These are phyloP conservation scores for Aspergillus fumigatiaffinis DNA, from an alignment of 2,329 filamentous ascomycete species.

Conservation along the genomic window DNA sequence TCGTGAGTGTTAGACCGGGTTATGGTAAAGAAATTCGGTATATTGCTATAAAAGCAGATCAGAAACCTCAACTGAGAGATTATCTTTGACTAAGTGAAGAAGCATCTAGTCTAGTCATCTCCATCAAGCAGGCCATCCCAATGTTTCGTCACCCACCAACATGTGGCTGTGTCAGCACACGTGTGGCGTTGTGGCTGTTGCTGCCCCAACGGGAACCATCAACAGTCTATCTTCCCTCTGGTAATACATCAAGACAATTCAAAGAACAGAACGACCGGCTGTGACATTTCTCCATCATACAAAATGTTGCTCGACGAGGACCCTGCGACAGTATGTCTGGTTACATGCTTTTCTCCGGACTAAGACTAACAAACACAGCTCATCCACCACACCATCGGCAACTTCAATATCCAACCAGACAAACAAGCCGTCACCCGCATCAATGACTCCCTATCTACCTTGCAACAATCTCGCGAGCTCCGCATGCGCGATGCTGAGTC, in stretches of 20 bases:
- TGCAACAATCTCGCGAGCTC: slow-evolving; percentile 78
- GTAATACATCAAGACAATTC: not conserved
- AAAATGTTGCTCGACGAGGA: slow-evolving; percentile 94
- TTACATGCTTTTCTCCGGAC: not conserved
- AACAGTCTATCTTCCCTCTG: not conserved
- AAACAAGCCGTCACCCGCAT: slow-evolving; percentile 79
- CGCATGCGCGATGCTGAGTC: slow-evolving; percentile 68
- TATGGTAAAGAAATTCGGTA: not conserved
- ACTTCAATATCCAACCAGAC: slow-evolving; percentile 93
- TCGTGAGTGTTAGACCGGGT: not conserved
- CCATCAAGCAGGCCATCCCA: not conserved
- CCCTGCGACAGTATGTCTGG: slow-evolving; percentile 67
- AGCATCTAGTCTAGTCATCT: not conserved
- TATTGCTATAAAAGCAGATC: not conserved
- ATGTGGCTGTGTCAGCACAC: slow-evolving; percentile 30
- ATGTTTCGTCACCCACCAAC: slow-evolving; percentile 26
- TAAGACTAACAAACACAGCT: slow-evolving; percentile 52
- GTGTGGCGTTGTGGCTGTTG: slow-evolving; percentile 32
- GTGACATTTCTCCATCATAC: slow-evolving; percentile 10
- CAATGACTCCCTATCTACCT: slow-evolving; percentile 73
- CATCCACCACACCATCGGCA: slow-evolving; percentile 84
- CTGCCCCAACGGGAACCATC: slow-evolving; percentile 34
- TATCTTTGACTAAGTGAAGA: not conserved
- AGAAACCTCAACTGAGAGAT: not conserved
- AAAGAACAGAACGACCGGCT: not conserved